Evolutionary conservation across 768 basidiomycete genomes (phyloP), one percentile per base, ranked within the genome.

Genomic region (Boletus rubescentipes): DNA sequence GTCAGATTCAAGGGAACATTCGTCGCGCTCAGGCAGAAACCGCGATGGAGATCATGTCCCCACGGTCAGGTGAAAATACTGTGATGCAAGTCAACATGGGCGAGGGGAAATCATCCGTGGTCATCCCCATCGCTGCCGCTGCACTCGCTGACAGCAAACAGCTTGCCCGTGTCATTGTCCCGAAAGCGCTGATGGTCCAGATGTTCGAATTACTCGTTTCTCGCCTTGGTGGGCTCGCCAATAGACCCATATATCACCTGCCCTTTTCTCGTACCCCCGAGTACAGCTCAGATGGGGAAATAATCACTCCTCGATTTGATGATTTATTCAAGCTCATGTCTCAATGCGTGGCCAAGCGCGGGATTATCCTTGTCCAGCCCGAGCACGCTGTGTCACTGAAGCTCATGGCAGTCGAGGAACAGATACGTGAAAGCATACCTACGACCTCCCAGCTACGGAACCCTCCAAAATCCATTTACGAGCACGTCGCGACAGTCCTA

Each of bases 351-450:
- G 46, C 48, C 0, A 60, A 61, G 34, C 61, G 65, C n/a, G 44
- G 44, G 5, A 21, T 45, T 9, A 11, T 45, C 8, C 44, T 45
- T 14, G 32, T 45, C 18, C 44, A 82, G 44, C 81, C 80, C 0
- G 79, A 82, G 42, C 79, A 82, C 38, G 72, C 78, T 2, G 69
- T 81, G 2, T 82, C 80, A 0, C 76, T 76, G 53, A 69, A 73
- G 52, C 63, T 82, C 34, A 73, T 74, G 73, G 67, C 67, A 0
- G 57, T 80, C 11, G 73, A 81, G 29, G 51, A 49, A 34, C 58
- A 64, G n/a, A 49, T 71, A 12, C 26, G 18, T 15, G 5, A 23
- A 31, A 2, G 18, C 8, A 29, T 32, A 4, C 3, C 46, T 4
- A 49, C 46, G 16, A 54, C 64, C 3, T 23, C 46, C n/a, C 31